Percentiles rank a stretch among this genome's conserved stretches.
Evolutionary conservation across 2,329 filamentous ascomycete species (phyloP).

Genomic region (Pleomassaria siparia): DNA sequence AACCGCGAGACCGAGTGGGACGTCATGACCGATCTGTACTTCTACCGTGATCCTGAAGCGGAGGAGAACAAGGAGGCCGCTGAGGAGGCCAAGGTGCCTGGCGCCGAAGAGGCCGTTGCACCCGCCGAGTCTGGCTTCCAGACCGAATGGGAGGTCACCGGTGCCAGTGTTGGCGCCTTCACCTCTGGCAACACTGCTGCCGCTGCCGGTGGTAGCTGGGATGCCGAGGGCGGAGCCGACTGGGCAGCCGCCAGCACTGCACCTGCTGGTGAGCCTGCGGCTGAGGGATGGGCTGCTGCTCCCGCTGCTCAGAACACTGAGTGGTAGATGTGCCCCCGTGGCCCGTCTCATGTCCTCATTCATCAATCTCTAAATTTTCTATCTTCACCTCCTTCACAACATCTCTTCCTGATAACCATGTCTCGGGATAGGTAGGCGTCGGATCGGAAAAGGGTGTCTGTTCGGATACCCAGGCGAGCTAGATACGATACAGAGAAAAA

Average conservation of each 20-base stretch:
- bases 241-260: conserved; percentile 66
- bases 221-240: conserved; percentile 65
- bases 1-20: conserved; percentile 98
- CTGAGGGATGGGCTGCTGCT: conserved; percentile 54
- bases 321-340: conserved; percentile 47
- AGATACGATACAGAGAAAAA: conserved; percentile 2
- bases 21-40: conserved; percentile 99
- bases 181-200: conserved; percentile 59
- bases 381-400: conserved; percentile 28
- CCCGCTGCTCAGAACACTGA: conserved; percentile 39
- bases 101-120: conserved; percentile 80
- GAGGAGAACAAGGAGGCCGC: conserved; percentile 96
- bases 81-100: conserved; percentile 83
- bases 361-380: conserved; percentile 30
- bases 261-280: conserved; percentile 47
- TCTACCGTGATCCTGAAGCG: conserved; percentile 99
- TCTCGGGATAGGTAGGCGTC: conserved; percentile 34
- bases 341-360: conserved; percentile 12
- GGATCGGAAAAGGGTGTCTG: conserved; percentile 22
- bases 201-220: conserved; percentile 64
- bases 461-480: conserved; percentile 4
- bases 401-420: conserved; percentile 4
- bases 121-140: conserved; percentile 78
- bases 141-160: conserved; percentile 83
- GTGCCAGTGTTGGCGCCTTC: conserved; percentile 66